These are phyloP conservation scores for Tetracladium marchalianum DNA, from an alignment of 495 filamentous ascomycete species.

Conservation along the genomic window DNA sequence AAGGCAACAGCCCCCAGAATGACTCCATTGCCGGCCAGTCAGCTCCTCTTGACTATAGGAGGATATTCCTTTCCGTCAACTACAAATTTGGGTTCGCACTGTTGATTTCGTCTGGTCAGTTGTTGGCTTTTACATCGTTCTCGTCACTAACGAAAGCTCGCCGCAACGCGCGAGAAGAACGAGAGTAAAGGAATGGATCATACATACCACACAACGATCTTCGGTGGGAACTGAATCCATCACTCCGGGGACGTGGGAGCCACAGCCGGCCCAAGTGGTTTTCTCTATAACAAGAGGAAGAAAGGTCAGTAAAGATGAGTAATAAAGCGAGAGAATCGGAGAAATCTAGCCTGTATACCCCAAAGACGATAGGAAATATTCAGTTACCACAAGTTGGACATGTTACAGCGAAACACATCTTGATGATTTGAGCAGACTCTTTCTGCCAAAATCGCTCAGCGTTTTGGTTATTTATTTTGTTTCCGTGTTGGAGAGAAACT, in stretches of 20 bases:
- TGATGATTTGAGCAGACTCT: no score
- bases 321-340: no score
- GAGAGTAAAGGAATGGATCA: background rate
- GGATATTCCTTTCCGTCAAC: conserved; percentile 52
- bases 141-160: no score
- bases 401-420: conserved; percentile 20
- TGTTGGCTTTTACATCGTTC: background rate
- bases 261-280: conserved; percentile 63
- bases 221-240: conserved; percentile 50
- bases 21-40: conserved; percentile 3
- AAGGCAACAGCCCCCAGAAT: background rate
- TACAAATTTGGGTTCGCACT: conserved; percentile 50
- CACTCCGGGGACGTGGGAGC: conserved; percentile 53
- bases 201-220: conserved; percentile 44
- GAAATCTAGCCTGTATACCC: no score
- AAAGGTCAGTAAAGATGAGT: no score
- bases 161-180: no score
- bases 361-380: background rate
- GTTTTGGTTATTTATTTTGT: no score
- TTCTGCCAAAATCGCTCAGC: no score
- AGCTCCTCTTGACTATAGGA: conserved; percentile 33
- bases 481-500: no score
- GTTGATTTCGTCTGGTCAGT: background rate
- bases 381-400: conserved; percentile 21
- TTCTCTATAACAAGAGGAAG: conserved; percentile 54